These are phyloP conservation scores for Hamamelis virginiana DNA, from an alignment of 164 flowering plant species.

Conservation along the genomic window DNA sequence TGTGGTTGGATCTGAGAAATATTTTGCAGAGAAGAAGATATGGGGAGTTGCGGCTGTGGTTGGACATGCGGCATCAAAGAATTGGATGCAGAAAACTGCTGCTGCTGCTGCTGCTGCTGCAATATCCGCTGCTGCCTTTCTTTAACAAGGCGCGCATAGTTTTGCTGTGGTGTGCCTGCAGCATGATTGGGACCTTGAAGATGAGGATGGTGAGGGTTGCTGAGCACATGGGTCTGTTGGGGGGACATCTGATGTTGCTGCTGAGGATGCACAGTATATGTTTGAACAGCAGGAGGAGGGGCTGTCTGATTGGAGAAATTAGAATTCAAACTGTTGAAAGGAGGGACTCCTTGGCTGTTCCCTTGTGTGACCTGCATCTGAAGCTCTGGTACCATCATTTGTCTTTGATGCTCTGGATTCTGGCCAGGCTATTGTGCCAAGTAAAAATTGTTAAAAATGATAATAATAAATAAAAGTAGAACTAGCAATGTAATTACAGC, in stretches of 20 bases:
- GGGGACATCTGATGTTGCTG: constrained; percentile 64
- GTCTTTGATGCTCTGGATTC: constrained; percentile 71
- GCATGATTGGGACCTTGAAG: constrained; percentile 60
- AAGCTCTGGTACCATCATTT: constrained; percentile 68
- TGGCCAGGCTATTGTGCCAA: constrained; percentile 48
- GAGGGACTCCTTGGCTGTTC: constrained; percentile 52
- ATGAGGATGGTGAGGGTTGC: constrained; percentile 60
- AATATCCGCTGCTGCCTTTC: constrained; percentile 62
- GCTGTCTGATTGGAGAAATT: constrained; percentile 61
- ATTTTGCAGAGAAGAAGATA: constrained; percentile 59
- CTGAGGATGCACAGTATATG: constrained; percentile 64
- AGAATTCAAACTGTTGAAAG: constrained; percentile 59
- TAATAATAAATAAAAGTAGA: neutral
- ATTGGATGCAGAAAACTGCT: constrained; percentile 52
- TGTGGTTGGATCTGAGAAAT: constrained; percentile 57
- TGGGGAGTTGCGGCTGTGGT: constrained; percentile 55
- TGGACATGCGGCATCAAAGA: constrained; percentile 53
- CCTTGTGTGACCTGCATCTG: constrained; percentile 75
- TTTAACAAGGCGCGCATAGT: constrained; percentile 66
- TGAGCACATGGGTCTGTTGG: constrained; percentile 56
- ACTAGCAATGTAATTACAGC: neutral
- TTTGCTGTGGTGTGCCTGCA: constrained; percentile 54
- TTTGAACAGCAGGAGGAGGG: constrained; percentile 56
- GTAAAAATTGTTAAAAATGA: neutral
- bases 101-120: constrained; percentile 46